phyloP scores from a whole-genome alignment of 345 rosid genomes.

The Excoecaria agallocha region DNA sequence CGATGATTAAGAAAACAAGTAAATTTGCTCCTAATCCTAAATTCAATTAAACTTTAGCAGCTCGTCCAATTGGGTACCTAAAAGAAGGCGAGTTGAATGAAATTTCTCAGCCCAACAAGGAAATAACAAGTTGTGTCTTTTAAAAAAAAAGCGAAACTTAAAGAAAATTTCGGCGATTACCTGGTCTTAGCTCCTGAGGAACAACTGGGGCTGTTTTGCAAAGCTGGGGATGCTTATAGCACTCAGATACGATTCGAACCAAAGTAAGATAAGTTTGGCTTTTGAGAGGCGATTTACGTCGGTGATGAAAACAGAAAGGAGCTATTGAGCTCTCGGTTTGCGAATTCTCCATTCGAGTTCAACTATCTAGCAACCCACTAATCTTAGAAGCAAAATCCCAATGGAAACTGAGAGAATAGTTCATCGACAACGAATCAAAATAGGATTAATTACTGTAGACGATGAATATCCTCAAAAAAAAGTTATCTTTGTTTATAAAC shows the following conservation, averaged over 20 bases:
- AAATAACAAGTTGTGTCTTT: too few relatives aligned
- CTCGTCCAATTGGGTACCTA: not conserved
- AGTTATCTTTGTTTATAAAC: too few relatives aligned
- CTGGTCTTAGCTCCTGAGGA: constrained; percentile 29
- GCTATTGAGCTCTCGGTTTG: not conserved
- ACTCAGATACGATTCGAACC: constrained; percentile 43
- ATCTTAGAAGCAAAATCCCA: too few relatives aligned
- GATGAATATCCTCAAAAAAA: too few relatives aligned
- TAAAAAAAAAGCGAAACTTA: not conserved
- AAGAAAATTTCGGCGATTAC: constrained; percentile 13
- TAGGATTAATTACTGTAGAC: too few relatives aligned
- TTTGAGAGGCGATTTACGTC: constrained; percentile 36
- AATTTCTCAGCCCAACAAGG: constrained; percentile 3
- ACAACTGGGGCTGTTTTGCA: constrained; percentile 36
- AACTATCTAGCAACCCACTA: too few relatives aligned
- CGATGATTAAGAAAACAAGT: too few relatives aligned
- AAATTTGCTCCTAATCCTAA: too few relatives aligned
- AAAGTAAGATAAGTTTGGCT: constrained; percentile 43
- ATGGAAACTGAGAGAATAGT: too few relatives aligned
- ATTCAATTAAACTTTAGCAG: not conserved
- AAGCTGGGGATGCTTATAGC: constrained; percentile 40
- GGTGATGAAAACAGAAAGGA: constrained; percentile 15
- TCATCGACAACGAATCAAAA: too few relatives aligned
- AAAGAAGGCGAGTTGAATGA: not conserved
- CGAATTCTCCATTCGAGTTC: constrained; percentile 28